A percentile compares a stretch with the other conserved stretches of the same genome.
phyloP scores from a whole-genome alignment of 345 rosid genomes.

The Geranium rotundifolium region DNA sequence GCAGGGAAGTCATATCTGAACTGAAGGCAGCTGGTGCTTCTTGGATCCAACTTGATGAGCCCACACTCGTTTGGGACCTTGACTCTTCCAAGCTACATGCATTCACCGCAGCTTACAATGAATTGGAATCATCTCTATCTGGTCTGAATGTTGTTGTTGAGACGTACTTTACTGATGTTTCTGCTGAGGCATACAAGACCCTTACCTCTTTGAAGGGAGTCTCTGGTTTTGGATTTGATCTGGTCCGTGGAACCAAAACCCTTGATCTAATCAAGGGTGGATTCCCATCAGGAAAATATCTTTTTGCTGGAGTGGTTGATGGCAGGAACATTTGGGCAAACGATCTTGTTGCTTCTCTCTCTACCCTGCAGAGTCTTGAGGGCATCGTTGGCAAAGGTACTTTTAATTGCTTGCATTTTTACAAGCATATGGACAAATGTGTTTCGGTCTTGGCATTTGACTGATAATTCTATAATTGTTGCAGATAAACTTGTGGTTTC shows the following conservation, averaged over 20 bases:
- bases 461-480: not conserved
- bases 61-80: slow-evolving; percentile 83
- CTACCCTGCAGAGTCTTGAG: slow-evolving; percentile 46
- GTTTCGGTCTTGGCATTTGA: no score
- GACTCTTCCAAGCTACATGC: slow-evolving; percentile 73
- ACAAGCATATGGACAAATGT: not conserved
- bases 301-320: slow-evolving; percentile 92
- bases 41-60: slow-evolving; percentile 94
- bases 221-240: slow-evolving; percentile 70
- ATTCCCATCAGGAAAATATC: slow-evolving; percentile 76
- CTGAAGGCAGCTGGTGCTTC: slow-evolving; percentile 95
- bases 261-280: slow-evolving; percentile 65
- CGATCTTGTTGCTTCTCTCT: slow-evolving; percentile 77
- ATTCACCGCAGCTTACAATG: slow-evolving; percentile 66
- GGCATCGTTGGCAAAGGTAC: slow-evolving; percentile 83
- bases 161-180: slow-evolving; percentile 91
- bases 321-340: slow-evolving; percentile 99
- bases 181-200: slow-evolving; percentile 67
- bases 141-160: slow-evolving; percentile 77
- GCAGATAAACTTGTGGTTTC: slow-evolving; percentile 91
- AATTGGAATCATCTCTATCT: slow-evolving; percentile 66
- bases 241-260: slow-evolving; percentile 81
- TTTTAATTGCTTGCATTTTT: not conserved
- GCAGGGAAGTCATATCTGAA: slow-evolving; percentile 80
- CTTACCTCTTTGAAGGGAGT: slow-evolving; percentile 84